Evolutionary conservation across 2,329 filamentous ascomycete species (phyloP), one percentile per base, ranked within the genome.

Genomic region (Sporothrix mexicana): DNA sequence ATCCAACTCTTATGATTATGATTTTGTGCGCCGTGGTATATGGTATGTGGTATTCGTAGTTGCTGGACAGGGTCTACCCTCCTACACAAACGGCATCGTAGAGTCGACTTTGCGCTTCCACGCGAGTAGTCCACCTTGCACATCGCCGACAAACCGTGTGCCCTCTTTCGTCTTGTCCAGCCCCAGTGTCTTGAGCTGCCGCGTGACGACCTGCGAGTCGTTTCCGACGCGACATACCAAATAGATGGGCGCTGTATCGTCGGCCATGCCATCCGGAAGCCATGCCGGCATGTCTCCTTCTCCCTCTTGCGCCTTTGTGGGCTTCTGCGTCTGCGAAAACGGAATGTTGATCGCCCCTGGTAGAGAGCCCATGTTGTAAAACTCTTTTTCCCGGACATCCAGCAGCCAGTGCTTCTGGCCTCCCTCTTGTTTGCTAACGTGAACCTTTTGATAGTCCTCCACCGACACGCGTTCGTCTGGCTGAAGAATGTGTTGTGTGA

Each of bases 331-430:
- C 74, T 81, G 84, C 13, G 89, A 92, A 77, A 91, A 92, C 0
- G 89, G 92, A 0, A 94, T 80, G 76, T 94, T 98, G 69, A 97
- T 82, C 36, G 93, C 93, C 0, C 92, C 92, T 0, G 90, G 84
- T 8, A 99, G 85, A 74, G 86, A 90, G 75, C 92, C 94, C 61
- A 98, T 90, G 17, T 92, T 91, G 76, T 93, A 98, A 74, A 97
- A 93, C 41, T 94, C 92, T 77, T 89, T 89, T 77, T 97, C 94
- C 1, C 96, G 87, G 0, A 97, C 94, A 76, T 98, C 96, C 2
- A 98, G 81, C 1, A 98, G 82, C 0, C 93, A 78, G 70, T 91
- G 89, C 10, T 8, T 12, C 5, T 47, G 13, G 36, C 43, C 53
- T 41, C 41, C n/a, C 66, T 77, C 51, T 13, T 47, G n/a, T 5